A percentile compares a stretch with the other conserved stretches of the same genome.
phyloP scores from a whole-genome alignment of 176 grass and related monocot genomes.

The Zizania latifolia region DNA sequence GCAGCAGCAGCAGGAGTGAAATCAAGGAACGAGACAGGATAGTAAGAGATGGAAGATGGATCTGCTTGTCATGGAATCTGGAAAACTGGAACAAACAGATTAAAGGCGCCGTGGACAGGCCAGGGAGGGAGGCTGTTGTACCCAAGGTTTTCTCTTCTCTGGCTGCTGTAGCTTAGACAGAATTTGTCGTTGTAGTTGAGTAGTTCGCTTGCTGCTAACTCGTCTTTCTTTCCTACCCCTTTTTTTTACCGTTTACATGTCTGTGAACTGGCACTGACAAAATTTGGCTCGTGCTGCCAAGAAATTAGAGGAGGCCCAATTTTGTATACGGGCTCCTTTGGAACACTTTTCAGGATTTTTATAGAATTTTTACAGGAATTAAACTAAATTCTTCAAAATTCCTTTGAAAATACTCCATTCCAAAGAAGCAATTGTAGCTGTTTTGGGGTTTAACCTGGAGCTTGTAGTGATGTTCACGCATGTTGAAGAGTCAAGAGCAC shows the following conservation, averaged over 20 bases:
- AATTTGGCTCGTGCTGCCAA: not conserved
- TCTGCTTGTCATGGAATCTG: not conserved
- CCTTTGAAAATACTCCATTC: too few species aligned
- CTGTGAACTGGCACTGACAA: not conserved
- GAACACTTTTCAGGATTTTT: too few species aligned
- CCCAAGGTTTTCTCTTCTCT: conserved; percentile 21
- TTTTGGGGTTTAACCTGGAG: too few species aligned
- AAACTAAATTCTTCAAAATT: too few species aligned
- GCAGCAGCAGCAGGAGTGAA: not conserved
- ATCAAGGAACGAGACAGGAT: not conserved
- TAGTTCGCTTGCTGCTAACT: not conserved
- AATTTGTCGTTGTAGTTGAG: not conserved
- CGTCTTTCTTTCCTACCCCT: not conserved
- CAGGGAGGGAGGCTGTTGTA: conserved; percentile 18
- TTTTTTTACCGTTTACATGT: not conserved
- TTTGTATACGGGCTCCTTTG: too few species aligned
- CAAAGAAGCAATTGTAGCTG: too few species aligned
- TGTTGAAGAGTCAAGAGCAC: too few species aligned
- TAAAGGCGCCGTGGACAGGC: not conserved
- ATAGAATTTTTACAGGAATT: too few species aligned
- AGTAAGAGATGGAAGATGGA: conserved; percentile 14
- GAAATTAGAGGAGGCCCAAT: not conserved
- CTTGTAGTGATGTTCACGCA: too few species aligned
- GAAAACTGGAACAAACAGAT: not conserved
- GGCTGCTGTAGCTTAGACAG: too few species aligned